Evolutionary conservation across 176 grass and related monocot genomes (phyloP).

Genomic region (Avena eriantha): DNA sequence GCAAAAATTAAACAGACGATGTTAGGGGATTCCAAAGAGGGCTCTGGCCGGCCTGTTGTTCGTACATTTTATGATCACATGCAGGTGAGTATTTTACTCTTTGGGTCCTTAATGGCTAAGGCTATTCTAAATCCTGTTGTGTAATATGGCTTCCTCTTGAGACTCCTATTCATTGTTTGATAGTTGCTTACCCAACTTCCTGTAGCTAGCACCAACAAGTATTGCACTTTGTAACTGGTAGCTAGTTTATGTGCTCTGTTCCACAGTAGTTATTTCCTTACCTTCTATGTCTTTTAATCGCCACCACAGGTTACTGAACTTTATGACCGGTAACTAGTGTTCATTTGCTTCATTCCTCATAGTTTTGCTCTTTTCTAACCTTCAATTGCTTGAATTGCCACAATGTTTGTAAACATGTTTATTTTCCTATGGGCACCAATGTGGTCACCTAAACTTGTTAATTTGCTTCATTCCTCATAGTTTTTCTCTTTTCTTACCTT

Average conservation of each 20-base stretch:
- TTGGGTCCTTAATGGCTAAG: background rate
- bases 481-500: conserved; percentile 9
- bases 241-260: background rate
- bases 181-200: background rate
- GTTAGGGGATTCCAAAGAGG: conserved; percentile 80
- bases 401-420: conserved; percentile 25
- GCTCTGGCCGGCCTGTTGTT: conserved; percentile 68
- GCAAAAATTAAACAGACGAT: conserved; percentile 91
- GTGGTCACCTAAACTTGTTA: background rate
- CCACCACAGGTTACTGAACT: background rate
- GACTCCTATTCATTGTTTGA: background rate
- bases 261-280: conserved; percentile 12
- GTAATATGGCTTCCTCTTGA: conserved; percentile 8
- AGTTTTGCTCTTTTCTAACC: background rate
- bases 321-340: background rate
- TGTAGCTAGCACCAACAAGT: conserved; percentile 1
- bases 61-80: conserved; percentile 94
- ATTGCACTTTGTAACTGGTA: background rate
- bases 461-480: conserved; percentile 10
- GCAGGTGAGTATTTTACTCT: conserved; percentile 58
- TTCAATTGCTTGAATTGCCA: background rate
- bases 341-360: conserved; percentile 6
- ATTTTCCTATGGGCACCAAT: conserved; percentile 39
- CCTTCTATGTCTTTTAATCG: background rate
- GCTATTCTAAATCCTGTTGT: conserved; percentile 24